Evolutionary conservation across 2,329 filamentous ascomycete genomes (phyloP).

Genomic region (Chrysoporthe austroafricana): DNA sequence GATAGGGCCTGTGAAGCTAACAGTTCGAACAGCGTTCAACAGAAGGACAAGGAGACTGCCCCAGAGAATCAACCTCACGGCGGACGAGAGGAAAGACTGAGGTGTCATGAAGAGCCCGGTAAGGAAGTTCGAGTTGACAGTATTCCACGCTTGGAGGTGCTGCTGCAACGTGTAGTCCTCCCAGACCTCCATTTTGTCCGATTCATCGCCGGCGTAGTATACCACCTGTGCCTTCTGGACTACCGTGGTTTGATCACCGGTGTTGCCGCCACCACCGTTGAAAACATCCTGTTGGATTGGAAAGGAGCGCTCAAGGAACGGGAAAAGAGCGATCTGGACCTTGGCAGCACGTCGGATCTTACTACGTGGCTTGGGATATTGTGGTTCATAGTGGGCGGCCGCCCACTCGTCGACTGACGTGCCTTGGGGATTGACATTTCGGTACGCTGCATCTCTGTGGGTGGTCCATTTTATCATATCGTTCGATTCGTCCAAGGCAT

Average conservation of each 20-base stretch:
- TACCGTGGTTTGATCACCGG: constrained; percentile 31
- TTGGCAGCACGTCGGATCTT: constrained; percentile 32
- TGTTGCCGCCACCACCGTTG: constrained; percentile 26
- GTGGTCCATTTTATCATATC: not conserved
- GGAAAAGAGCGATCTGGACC: constrained; percentile 40
- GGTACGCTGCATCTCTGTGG: not conserved
- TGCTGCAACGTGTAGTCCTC: constrained; percentile 24
- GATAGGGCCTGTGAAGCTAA: not conserved
- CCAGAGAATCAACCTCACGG: not conserved
- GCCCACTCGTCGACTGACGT: not conserved
- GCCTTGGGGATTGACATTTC: too few relatives aligned
- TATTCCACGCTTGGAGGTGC: constrained; percentile 9
- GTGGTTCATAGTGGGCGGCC: not conserved
- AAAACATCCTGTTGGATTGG: constrained; percentile 24
- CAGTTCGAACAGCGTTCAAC: not conserved
- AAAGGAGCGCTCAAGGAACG: constrained; percentile 36
- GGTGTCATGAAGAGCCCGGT: not conserved
- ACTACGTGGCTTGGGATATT: constrained; percentile 11
- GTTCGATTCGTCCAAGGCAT: constrained; percentile 20
- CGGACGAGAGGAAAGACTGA: not conserved
- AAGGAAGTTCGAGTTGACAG: not conserved
- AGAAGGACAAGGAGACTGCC: not conserved
- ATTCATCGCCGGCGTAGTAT: constrained; percentile 38
- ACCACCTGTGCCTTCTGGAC: constrained; percentile 35
- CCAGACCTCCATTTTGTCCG: constrained; percentile 14